A percentile compares a stretch with the other conserved stretches of the same genome.
These are phyloP conservation scores for Tetragonia tetragonoides DNA, from an alignment of 148 eudicot species.

Conservation along the genomic window DNA sequence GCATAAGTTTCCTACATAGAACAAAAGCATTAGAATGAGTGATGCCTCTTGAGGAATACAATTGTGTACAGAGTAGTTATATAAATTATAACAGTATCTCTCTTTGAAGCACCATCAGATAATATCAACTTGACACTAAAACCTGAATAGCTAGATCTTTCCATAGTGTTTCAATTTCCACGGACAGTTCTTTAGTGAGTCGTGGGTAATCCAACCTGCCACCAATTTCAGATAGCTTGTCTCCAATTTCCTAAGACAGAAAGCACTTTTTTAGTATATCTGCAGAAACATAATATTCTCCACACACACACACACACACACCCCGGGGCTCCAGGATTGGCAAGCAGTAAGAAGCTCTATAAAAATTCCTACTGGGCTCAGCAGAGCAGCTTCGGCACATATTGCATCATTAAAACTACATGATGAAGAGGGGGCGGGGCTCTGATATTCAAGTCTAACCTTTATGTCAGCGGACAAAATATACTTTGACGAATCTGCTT, in stretches of 20 bases:
- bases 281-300: neutral
- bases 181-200: slow-evolving; percentile 64
- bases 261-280: slow-evolving; percentile 15
- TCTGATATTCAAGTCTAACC: slow-evolving; percentile 39
- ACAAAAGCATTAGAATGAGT: slow-evolving; percentile 8
- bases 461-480: slow-evolving; percentile 58
- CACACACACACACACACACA: neutral
- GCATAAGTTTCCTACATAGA: slow-evolving; percentile 66
- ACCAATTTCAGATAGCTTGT: slow-evolving; percentile 82
- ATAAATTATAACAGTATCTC: neutral
- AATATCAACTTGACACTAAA: slow-evolving; percentile 9
- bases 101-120: neutral
- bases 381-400: neutral
- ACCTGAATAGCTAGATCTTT: slow-evolving; percentile 94
- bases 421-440: neutral
- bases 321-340: no score
- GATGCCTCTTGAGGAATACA: neutral
- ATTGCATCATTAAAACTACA: neutral
- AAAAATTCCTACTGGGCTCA: neutral
- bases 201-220: slow-evolving; percentile 74
- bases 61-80: neutral
- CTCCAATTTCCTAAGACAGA: slow-evolving; percentile 65
- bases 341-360: neutral
- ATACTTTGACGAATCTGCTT: slow-evolving; percentile 57
- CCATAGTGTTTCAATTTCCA: slow-evolving; percentile 76